Percentiles rank a stretch among this genome's conserved stretches.
Evolutionary conservation across 2,329 filamentous ascomycete genomes (phyloP).

Genomic region (Colletotrichum viniferum): DNA sequence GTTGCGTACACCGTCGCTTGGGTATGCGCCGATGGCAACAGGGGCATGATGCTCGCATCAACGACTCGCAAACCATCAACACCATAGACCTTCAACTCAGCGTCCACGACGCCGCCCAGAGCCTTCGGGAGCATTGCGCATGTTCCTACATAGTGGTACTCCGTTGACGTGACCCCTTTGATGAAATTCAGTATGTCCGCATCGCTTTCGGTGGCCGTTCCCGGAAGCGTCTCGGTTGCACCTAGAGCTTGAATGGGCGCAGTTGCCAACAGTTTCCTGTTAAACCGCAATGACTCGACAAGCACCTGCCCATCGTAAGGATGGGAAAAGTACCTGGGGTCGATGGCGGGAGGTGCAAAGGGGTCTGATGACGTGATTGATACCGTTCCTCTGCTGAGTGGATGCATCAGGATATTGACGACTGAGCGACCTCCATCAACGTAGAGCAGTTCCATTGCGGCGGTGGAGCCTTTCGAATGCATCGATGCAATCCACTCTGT

Average conservation of each 20-base stretch:
- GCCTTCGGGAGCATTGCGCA: conserved; percentile 29
- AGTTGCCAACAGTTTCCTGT: not conserved
- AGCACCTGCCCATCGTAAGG: not conserved
- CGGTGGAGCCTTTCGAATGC: conserved; percentile 27
- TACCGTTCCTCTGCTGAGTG: conserved; percentile 42
- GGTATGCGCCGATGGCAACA: conserved; percentile 19
- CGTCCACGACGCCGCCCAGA: conserved; percentile 30
- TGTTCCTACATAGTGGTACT: conserved; percentile 28
- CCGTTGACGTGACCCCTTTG: not conserved
- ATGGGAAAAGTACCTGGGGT: conserved; percentile 11
- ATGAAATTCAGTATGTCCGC: not conserved
- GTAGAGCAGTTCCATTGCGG: conserved; percentile 34
- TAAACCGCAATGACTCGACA: conserved; percentile 21
- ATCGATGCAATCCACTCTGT: conserved; percentile 31
- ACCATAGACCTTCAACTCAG: conserved; percentile 29
- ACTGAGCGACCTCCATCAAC: conserved; percentile 30
- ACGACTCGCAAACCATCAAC: conserved; percentile 23
- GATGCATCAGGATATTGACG: conserved; percentile 38
- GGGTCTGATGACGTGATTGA: conserved; percentile 38
- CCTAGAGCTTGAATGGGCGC: not conserved
- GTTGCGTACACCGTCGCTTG: conserved; percentile 22
- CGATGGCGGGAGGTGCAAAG: conserved; percentile 20
- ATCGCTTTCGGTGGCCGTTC: conserved; percentile 20
- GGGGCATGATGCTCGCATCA: conserved; percentile 24
- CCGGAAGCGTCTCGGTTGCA: conserved; percentile 22